Percentiles rank a stretch among this genome's conserved stretches.
Conservation (phyloP, 1,284 basidiomycete species). For the Ceratorhiza oryzae-sativae region DNA sequence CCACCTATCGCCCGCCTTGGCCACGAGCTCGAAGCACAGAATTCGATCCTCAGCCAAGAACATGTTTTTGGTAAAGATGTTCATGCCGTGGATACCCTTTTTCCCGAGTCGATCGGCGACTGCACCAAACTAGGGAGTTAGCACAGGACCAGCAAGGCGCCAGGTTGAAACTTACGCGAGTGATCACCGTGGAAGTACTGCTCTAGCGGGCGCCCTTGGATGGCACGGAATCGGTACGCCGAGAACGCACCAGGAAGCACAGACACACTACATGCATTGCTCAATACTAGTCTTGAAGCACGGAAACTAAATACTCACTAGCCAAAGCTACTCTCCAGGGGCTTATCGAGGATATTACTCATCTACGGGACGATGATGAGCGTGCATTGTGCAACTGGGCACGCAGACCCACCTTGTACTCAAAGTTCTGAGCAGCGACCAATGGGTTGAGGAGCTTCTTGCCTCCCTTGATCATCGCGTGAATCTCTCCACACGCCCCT, state of each 20-base stretch:
- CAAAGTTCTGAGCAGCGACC: conserved; percentile 96
- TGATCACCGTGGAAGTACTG: conserved; percentile 99
- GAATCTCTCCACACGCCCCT: conserved; percentile 90
- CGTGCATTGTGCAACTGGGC: background rate
- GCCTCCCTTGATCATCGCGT: conserved; percentile 93
- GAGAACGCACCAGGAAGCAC: conserved; percentile 97
- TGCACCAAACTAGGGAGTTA: conserved; percentile 37
- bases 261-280: conserved; percentile 62
- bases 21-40: conserved; percentile 95
- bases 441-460: conserved; percentile 92
- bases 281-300: background rate
- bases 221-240: conserved; percentile 90
- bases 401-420: conserved; percentile 68
- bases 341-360: conserved; percentile 95
- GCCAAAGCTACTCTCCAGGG: conserved; percentile 93
- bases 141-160: background rate
- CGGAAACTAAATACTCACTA: conserved; percentile 57
- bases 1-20: conserved; percentile 88
- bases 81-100: conserved; percentile 97
- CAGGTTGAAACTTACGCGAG: conserved; percentile 57
- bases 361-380: conserved; percentile 58
- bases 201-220: conserved; percentile 89
- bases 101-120: conserved; percentile 89
- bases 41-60: conserved; percentile 96
- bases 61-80: conserved; percentile 96